A percentile compares a stretch with the other conserved stretches of the same genome.
Evolutionary conservation across 352 stramenopile genomes (phyloP).

Genomic region (Aphanomyces euteiches): DNA sequence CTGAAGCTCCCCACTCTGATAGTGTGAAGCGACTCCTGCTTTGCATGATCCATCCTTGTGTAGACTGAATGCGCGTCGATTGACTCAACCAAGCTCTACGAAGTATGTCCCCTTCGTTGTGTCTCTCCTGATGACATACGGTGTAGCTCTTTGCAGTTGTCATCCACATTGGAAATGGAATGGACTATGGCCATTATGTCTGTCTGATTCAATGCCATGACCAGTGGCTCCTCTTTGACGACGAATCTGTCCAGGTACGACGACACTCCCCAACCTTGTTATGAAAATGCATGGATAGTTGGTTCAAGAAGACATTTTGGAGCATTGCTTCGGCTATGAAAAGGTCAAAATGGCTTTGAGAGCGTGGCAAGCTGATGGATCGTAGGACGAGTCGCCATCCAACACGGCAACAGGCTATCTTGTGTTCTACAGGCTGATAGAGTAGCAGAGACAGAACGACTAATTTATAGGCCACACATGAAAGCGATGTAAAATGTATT

Average conservation of each 20-base stretch:
- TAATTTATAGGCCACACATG: slow-evolving; percentile 7
- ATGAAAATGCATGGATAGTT: slow-evolving; percentile 1
- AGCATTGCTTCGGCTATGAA: slow-evolving; percentile 14
- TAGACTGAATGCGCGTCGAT: slow-evolving; percentile 11
- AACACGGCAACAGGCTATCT: slow-evolving; percentile 26
- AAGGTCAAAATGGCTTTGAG: not conserved
- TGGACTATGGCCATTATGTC: slow-evolving; percentile 41
- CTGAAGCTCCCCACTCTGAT: slow-evolving; percentile 16
- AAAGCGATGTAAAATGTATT: not conserved
- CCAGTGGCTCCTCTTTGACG: slow-evolving; percentile 42
- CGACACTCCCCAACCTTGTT: not conserved
- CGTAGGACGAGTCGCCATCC: not conserved
- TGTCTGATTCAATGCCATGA: slow-evolving; percentile 34
- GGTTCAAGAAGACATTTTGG: slow-evolving; percentile 25
- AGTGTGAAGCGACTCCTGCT: not conserved
- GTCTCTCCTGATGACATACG: too few species aligned
- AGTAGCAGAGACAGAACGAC: not conserved
- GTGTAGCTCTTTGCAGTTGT: slow-evolving; percentile 34
- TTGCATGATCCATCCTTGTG: too few species aligned
- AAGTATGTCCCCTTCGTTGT: not conserved
- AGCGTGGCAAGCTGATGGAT: not conserved
- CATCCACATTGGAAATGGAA: slow-evolving; percentile 39
- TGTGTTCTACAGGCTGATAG: slow-evolving; percentile 26
- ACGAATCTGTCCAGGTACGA: slow-evolving; percentile 35
- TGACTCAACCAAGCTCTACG: slow-evolving; percentile 8